A percentile compares a stretch with the other conserved stretches of the same genome.
These are phyloP conservation scores for Trichoderma gracile DNA, from an alignment of 2,329 filamentous ascomycete genomes.

Conservation along the genomic window DNA sequence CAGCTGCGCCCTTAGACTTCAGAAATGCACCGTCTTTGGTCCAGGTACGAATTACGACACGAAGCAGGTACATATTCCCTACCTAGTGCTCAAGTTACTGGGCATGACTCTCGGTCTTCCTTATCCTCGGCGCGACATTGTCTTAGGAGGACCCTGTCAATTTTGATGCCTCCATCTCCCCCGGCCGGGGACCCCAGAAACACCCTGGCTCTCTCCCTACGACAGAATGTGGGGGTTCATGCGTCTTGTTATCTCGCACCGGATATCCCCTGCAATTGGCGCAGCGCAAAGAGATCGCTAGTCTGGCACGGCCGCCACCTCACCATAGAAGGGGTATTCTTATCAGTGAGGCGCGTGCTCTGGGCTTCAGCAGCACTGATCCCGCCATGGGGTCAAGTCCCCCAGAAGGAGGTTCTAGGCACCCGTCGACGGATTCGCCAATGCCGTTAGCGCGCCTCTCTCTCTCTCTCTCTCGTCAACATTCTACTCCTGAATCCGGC, in stretches of 20 bases:
- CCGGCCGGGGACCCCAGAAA: conserved; percentile 27
- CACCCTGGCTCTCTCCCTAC: conserved; percentile 20
- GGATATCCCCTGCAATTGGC: conserved; percentile 25
- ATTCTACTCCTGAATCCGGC: background rate
- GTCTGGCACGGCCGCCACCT: conserved; percentile 20
- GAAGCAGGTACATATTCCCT: background rate
- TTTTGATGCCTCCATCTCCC: conserved; percentile 20
- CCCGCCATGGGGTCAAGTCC: conserved; percentile 6
- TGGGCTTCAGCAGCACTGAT: conserved; percentile 17
- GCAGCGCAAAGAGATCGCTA: conserved; percentile 21
- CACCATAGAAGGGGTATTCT: conserved; percentile 10
- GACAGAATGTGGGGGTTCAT: conserved; percentile 25
- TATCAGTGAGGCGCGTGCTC: conserved; percentile 22
- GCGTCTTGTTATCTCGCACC: conserved; percentile 20
- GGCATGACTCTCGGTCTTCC: conserved; percentile 21
- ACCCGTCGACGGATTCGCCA: conserved; percentile 1
- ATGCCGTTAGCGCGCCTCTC: background rate
- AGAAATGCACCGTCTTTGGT: conserved; percentile 4
- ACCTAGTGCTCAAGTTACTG: background rate
- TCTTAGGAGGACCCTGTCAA: conserved; percentile 13
- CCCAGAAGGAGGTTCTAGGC: conserved; percentile 17
- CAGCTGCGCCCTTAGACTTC: background rate
- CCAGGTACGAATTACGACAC: background rate
- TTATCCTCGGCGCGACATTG: conserved; percentile 19
- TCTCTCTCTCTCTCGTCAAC: background rate